Base-by-base conservation (phyloP, 2,329 filamentous ascomycete species). In the Nemania sp. region DNA sequence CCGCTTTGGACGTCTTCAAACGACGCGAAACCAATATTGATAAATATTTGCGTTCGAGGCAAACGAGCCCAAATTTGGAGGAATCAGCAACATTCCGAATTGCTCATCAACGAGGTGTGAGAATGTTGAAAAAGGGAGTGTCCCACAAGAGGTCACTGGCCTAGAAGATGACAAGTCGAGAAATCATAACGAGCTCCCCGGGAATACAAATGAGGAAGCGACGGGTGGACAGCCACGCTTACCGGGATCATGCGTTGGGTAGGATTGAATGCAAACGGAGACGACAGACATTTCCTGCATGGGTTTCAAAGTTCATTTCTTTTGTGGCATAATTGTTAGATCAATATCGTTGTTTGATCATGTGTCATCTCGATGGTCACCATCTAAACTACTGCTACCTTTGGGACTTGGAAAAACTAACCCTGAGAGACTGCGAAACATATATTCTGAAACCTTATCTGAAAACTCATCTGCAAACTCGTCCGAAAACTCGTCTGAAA, bases 191-290 rank as follows among this genome's bases (percentile, higher is more conserved):
- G 25, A 7, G 25, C 25, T 29, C 25, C 7, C 3, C 7, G 25
- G 25, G 4, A 29, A 29, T n/a, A n/a, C n/a, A 11, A 18, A 13
- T 2, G 7, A 25, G 2, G n/a, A 37, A 17, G n/a, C n/a, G n/a
- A n/a, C n/a, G n/a, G n/a, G n/a, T n/a, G n/a, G 15, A 3, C 1
- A 11, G 6, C n/a, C 25, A 18, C 25, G 25, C 7, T 21, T 45
- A 32, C 12, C 15, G 2, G 50, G 29, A 2, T 5, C 43, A 49
- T 54, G 43, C 50, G 20, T 54, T 54, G 43, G 57, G 20, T 54
- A 34, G 49, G 52, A 25, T 59, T 39, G 25, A 25, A 10, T 13
- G n/a, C 45, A 43, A 49, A 54, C 25, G 15, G 39, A 54, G 50
- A 54, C 18, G 15, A 29, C n/a, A 43, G 9, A 43, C 21, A 49